phyloP scores from a whole-genome alignment of 352 stramenopile species.

The Pythium volutum region DNA sequence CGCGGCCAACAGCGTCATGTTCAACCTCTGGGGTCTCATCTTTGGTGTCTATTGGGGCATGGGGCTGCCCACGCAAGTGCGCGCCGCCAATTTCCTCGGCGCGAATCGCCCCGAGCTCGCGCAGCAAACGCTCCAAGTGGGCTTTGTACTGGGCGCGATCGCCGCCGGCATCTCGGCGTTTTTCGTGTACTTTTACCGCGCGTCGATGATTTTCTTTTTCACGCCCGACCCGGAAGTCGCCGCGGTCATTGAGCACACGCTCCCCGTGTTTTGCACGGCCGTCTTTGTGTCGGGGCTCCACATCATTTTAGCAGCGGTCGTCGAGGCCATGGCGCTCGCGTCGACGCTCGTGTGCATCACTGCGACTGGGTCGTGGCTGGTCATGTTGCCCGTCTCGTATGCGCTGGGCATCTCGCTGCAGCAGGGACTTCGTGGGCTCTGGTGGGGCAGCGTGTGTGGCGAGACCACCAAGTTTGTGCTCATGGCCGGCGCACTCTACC shows the following conservation, averaged over 20 bases:
- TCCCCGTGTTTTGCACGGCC: conserved; percentile 69
- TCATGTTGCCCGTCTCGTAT: conserved; percentile 67
- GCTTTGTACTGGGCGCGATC: conserved; percentile 58
- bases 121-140: conserved; percentile 54
- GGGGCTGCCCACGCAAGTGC: conserved; percentile 74
- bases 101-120: conserved; percentile 56
- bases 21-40: conserved; percentile 80
- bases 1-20: conserved; percentile 79
- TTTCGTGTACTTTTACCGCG: conserved; percentile 45
- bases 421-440: conserved; percentile 57
- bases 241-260: conserved; percentile 43
- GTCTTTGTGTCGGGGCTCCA: conserved; percentile 77
- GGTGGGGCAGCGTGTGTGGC: conserved; percentile 71
- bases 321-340: conserved; percentile 77
- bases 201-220: conserved; percentile 53
- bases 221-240: conserved; percentile 58
- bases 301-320: conserved; percentile 71
- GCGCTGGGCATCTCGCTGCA: conserved; percentile 47
- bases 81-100: conserved; percentile 69
- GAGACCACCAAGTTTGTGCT: conserved; percentile 72
- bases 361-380: conserved; percentile 59
- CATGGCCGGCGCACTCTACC: conserved; percentile 48
- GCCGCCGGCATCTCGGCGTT: conserved; percentile 55
- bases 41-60: conserved; percentile 86
- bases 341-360: conserved; percentile 73